Percentiles rank a stretch among this genome's conserved stretches.
Conservation (phyloP, 768 basidiomycete species). For the Favolaschia claudopus region DNA sequence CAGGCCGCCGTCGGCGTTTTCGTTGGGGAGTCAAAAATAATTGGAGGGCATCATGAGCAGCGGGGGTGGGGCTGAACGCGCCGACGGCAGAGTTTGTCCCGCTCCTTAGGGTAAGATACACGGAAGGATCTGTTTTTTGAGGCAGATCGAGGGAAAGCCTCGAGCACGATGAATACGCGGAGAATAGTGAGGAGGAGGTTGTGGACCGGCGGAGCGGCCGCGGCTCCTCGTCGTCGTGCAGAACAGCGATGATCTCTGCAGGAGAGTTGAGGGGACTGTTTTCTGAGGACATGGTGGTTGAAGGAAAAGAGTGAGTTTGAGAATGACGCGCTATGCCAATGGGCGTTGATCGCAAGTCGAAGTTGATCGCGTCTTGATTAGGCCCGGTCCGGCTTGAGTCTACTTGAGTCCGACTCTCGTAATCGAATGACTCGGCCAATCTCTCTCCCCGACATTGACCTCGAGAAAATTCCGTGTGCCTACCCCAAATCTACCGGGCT, state of each 20-base stretch:
- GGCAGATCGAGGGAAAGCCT: slow-evolving; percentile 31
- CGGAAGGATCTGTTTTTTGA: slow-evolving; percentile 27
- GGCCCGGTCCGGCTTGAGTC: too few species aligned
- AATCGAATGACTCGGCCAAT: too few species aligned
- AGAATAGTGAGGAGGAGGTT: slow-evolving; percentile 33
- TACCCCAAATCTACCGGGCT: too few species aligned
- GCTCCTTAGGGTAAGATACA: slow-evolving; percentile 32
- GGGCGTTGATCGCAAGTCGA: background rate
- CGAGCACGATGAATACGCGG: slow-evolving; percentile 24
- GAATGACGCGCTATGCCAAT: background rate
- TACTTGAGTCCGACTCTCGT: too few species aligned
- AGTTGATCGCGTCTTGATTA: background rate
- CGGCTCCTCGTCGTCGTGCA: background rate
- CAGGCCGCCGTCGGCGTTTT: slow-evolving; percentile 35
- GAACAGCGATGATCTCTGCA: slow-evolving; percentile 5
- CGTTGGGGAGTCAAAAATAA: slow-evolving; percentile 43
- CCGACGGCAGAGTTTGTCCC: slow-evolving; percentile 40
- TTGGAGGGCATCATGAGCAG: slow-evolving; percentile 41
- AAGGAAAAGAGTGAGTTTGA: background rate
- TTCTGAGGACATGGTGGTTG: slow-evolving; percentile 8
- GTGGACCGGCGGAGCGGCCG: slow-evolving; percentile 1
- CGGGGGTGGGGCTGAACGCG: slow-evolving; percentile 48
- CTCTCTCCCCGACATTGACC: too few species aligned
- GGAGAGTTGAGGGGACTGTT: slow-evolving; percentile 16
- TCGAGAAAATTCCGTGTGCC: too few species aligned